phyloP scores from a whole-genome alignment of 768 basidiomycete genomes.

The Trametes sanguinea region DNA sequence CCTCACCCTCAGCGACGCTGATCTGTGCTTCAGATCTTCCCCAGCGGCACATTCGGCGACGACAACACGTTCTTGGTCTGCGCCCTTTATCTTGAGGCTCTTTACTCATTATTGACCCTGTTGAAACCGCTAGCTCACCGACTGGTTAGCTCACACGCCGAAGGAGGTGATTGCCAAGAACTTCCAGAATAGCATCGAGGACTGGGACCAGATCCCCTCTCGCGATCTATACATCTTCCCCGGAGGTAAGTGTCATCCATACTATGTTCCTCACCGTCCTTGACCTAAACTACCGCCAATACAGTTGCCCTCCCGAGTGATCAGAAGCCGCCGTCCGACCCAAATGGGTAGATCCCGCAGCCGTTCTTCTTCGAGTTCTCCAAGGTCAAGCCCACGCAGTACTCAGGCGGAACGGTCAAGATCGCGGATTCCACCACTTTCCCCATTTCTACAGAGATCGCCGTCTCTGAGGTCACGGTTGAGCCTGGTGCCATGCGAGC shows the following conservation, averaged over 20 bases:
- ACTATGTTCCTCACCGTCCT: neutral
- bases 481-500: slow-evolving; percentile 59
- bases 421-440: slow-evolving; percentile 54
- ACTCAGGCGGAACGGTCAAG: slow-evolving; percentile 51
- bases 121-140: slow-evolving; percentile 43
- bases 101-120: neutral
- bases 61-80: slow-evolving; percentile 53
- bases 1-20: neutral
- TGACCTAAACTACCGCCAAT: neutral
- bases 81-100: neutral
- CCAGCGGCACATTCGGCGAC: slow-evolving; percentile 52
- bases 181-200: slow-evolving; percentile 43
- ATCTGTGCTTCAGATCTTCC: slow-evolving; percentile 42
- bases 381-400: slow-evolving; percentile 43
- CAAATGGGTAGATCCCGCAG: slow-evolving; percentile 43
- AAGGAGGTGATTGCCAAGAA: slow-evolving; percentile 58
- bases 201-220: slow-evolving; percentile 46
- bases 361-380: slow-evolving; percentile 51
- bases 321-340: slow-evolving; percentile 38
- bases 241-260: slow-evolving; percentile 31
- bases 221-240: slow-evolving; percentile 57
- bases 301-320: slow-evolving; percentile 40
- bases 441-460: slow-evolving; percentile 47
- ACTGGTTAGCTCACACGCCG: slow-evolving; percentile 58
- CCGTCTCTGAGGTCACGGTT: slow-evolving; percentile 56